Base-by-base conservation (phyloP, 371 early-diverging fungal genomes). In the Apophysomyces elegans region DNA sequence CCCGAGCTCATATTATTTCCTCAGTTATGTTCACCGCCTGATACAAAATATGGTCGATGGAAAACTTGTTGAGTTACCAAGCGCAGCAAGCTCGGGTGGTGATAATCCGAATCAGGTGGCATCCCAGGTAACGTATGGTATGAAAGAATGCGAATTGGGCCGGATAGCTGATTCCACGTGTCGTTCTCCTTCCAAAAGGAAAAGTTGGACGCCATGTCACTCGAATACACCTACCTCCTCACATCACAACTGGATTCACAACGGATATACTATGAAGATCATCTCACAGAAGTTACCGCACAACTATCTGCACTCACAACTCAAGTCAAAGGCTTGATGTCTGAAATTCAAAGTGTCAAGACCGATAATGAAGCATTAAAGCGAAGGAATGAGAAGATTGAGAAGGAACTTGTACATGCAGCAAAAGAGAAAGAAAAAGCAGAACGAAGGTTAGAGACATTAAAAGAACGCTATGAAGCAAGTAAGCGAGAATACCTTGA, bases 171-270 rank as follows among this genome's bases (percentile, higher is more conserved):
- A 50, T 41, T 58, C 5, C 21, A 16, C 54, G 7, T 36, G n/a
- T 41, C 18, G 35, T 61, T 59, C 13, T 59, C 50, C 5, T 54
- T 56, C 39, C n/a, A 9, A 54, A 47, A 88, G 62, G 93, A 93
- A 50, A 94, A 96, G 67, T 47, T 91, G 45, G 93, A 94, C 37
- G 84, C 86, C 0, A 80, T 95, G 41, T 89, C 87, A n/a, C 58
- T 89, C 1, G 96, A 96, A 73, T 96, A 94, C 71, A 85, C 87
- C 13, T 82, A 91, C 47, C 73, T 96, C 50, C 76, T 96, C 18
- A 87, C 88, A 0, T 87, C 94, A 3, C 95, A 95, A 69, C 80
- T 96, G 12, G 95, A 93, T 57, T 92, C 96, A 12, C 97, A 96
- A 67, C 85, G 95, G 43, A 75, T 86, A n/a, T 93, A 90, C 75